Evolutionary conservation across 257 asterid species (phyloP).

Genomic region (Solanum clarkiae): DNA sequence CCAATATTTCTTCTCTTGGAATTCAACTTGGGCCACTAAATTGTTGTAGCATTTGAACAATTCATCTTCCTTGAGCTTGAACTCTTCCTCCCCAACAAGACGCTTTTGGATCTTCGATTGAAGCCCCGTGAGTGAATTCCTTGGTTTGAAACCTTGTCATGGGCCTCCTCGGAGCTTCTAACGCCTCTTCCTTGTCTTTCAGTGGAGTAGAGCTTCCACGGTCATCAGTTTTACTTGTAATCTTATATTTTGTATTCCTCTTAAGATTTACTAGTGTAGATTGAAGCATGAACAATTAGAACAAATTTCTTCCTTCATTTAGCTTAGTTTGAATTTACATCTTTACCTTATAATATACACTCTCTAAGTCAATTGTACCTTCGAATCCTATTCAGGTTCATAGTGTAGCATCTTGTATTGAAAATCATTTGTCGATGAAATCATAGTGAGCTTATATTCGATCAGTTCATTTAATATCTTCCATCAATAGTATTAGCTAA

Average conservation of each 20-base stretch:
- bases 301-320: background rate
- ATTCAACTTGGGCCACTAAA: background rate
- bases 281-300: background rate
- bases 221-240: background rate
- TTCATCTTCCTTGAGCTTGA: background rate
- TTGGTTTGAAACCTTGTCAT: background rate
- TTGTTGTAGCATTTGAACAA: background rate
- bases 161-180: background rate
- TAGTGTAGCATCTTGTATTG: background rate
- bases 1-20: background rate
- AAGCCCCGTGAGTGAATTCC: background rate
- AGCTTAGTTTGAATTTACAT: background rate
- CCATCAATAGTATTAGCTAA: background rate
- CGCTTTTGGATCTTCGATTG: background rate
- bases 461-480: background rate
- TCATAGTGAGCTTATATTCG: background rate
- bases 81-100: background rate
- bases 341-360: background rate
- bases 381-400: background rate
- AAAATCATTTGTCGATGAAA: background rate
- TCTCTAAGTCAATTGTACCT: background rate
- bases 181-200: background rate
- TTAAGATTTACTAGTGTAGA: background rate
- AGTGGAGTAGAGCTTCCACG: background rate
- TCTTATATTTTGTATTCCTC: background rate